phyloP scores from a whole-genome alignment of 371 early-diverging fungal species.

The Saksenaea vasiformis region DNA sequence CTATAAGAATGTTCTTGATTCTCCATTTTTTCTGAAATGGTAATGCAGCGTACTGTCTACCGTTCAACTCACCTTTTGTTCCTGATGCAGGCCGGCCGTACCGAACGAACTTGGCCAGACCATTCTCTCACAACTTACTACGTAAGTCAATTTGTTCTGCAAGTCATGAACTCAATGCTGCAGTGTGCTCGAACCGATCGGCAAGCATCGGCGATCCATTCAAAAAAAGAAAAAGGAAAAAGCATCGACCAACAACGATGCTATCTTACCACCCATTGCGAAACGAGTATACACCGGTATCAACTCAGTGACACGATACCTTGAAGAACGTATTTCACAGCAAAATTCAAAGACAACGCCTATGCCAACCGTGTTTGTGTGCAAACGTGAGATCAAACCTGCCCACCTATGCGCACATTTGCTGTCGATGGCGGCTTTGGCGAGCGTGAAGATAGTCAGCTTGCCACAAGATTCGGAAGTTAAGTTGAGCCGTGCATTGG shows the following conservation, averaged over 20 bases:
- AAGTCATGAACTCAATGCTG: no score
- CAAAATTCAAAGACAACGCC: slow-evolving; percentile 2
- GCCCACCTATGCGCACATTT: slow-evolving; percentile 34
- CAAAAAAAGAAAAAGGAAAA: slow-evolving; percentile 13
- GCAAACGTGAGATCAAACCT: slow-evolving; percentile 42
- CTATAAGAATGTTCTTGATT: slow-evolving; percentile 32
- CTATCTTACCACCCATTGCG: slow-evolving; percentile 24
- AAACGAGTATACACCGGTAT: slow-evolving; percentile 29
- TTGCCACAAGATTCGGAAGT: slow-evolving; percentile 33
- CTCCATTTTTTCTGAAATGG: slow-evolving; percentile 43
- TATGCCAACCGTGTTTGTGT: slow-evolving; percentile 30
- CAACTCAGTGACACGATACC: slow-evolving; percentile 31
- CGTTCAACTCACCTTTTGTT: neutral
- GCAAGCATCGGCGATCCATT: slow-evolving; percentile 15
- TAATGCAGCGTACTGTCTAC: neutral
- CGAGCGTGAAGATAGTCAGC: slow-evolving; percentile 23
- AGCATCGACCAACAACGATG: neutral
- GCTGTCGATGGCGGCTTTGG: slow-evolving; percentile 34
- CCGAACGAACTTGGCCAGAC: neutral
- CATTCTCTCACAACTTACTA: slow-evolving; percentile 22
- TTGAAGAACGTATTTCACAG: slow-evolving; percentile 24
- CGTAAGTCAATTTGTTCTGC: slow-evolving; percentile 16
- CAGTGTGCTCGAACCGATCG: slow-evolving; percentile 24
- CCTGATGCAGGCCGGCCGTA: slow-evolving; percentile 2
- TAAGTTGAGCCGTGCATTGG: slow-evolving; percentile 22